These are phyloP conservation scores for Cardamine resedifolia DNA, from an alignment of 345 rosid species.

Conservation along the genomic window DNA sequence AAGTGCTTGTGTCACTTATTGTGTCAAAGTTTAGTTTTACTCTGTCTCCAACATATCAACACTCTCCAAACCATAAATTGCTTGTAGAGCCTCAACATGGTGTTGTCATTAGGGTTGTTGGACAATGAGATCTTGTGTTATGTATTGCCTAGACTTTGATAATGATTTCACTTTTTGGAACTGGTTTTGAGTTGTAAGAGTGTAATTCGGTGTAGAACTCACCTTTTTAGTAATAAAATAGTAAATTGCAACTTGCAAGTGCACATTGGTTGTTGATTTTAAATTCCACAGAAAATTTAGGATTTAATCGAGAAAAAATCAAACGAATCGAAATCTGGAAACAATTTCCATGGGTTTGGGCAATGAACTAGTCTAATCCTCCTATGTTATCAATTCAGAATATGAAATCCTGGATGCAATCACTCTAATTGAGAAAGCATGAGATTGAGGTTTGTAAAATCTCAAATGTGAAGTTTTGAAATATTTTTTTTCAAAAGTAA, in stretches of 20 bases:
- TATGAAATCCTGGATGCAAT: not conserved
- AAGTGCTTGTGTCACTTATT: constrained; percentile 53
- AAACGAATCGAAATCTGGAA: too few relatives aligned
- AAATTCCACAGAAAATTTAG: not conserved
- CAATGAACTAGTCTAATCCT: not conserved
- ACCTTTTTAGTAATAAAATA: not conserved
- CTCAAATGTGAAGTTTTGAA: too few relatives aligned
- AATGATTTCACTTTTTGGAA: not conserved
- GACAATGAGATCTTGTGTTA: not conserved
- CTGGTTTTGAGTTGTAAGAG: not conserved
- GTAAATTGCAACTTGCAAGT: too few relatives aligned
- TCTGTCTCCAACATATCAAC: constrained; percentile 59
- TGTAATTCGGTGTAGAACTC: not conserved
- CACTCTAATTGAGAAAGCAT: too few relatives aligned
- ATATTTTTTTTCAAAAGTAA: too few relatives aligned
- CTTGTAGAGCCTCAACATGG: constrained; percentile 79
- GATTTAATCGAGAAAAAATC: not conserved
- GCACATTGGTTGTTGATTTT: not conserved
- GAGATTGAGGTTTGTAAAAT: too few relatives aligned
- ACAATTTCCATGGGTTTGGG: too few relatives aligned
- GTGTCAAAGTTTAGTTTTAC: constrained; percentile 62
- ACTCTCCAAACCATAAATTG: constrained; percentile 56
- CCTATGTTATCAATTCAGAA: not conserved
- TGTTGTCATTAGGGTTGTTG: constrained; percentile 44
- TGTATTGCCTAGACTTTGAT: not conserved